Conservation (phyloP, 2,329 filamentous ascomycete genomes). For the Xylariaceae sp. region DNA sequence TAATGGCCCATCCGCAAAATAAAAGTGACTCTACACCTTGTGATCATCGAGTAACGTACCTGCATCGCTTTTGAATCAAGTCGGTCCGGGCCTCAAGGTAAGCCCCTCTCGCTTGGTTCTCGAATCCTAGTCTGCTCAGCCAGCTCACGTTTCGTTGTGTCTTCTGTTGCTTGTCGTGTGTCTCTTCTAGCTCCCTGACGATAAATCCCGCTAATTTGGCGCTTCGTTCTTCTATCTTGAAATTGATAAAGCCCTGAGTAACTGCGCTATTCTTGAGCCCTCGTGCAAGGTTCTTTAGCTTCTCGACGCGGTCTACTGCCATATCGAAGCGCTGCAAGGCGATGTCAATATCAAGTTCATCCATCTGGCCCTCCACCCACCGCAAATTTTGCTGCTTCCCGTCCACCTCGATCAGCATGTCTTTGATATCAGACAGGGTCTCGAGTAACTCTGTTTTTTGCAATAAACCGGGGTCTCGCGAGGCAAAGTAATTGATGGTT, state of each 20-base stretch:
- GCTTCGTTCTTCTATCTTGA: constrained; percentile 83
- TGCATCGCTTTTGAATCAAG: constrained; percentile 73
- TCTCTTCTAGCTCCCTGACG: constrained; percentile 69
- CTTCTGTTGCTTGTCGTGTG: constrained; percentile 68
- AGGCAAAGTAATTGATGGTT: constrained; percentile 79
- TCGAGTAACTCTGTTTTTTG: constrained; percentile 78
- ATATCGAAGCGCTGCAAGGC: constrained; percentile 84
- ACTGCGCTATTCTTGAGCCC: constrained; percentile 78
- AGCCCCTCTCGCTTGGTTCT: constrained; percentile 80
- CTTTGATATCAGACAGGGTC: constrained; percentile 69
- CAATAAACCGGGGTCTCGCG: constrained; percentile 67
- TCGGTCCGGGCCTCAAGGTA: constrained; percentile 76
- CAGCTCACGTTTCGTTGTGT: constrained; percentile 78
- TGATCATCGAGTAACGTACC: constrained; percentile 48
- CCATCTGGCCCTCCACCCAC: constrained; percentile 92
- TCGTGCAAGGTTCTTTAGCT: constrained; percentile 71
- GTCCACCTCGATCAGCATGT: constrained; percentile 91
- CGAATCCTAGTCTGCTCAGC: constrained; percentile 81
- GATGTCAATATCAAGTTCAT: constrained; percentile 93
- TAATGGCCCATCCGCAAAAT: constrained; percentile 10
- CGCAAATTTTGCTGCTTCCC: constrained; percentile 94
- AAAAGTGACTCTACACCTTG: background rate
- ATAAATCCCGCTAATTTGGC: constrained; percentile 70
- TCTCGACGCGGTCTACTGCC: constrained; percentile 78
- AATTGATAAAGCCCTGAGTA: constrained; percentile 86